These are phyloP conservation scores for Zygosaccharomyces sapae DNA, from an alignment of 1,139 yeast species.

Conservation along the genomic window DNA sequence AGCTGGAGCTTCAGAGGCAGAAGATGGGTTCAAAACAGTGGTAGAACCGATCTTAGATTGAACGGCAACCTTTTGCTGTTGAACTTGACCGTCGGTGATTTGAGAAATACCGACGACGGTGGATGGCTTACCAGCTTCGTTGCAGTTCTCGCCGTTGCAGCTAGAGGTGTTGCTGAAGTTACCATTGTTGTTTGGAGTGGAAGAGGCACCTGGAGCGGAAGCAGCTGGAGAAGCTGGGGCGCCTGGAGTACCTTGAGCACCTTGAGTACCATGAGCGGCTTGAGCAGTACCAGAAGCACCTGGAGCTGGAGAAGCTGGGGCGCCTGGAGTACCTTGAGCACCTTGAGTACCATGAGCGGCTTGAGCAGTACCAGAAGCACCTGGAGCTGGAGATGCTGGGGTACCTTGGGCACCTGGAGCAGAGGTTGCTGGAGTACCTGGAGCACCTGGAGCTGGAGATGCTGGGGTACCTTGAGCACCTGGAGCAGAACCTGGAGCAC, in stretches of 20 bases:
- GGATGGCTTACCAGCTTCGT: conserved; percentile 22
- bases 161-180: conserved; percentile 21
- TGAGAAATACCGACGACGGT: conserved; percentile 32
- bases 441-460: neutral
- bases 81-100: conserved; percentile 62
- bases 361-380: conserved; percentile 18
- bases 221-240: neutral
- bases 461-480: neutral
- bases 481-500: neutral
- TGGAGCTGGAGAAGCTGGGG: conserved; percentile 22
- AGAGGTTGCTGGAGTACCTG: conserved; percentile 22
- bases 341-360: conserved; percentile 38
- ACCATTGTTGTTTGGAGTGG: conserved; percentile 24
- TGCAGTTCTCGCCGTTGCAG: conserved; percentile 22
- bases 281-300: conserved; percentile 25
- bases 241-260: conserved; percentile 1
- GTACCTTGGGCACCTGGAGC: conserved; percentile 22
- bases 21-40: conserved; percentile 12
- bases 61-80: conserved; percentile 25
- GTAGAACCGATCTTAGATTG: conserved; percentile 11
- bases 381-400: conserved; percentile 2
- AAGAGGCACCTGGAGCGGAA: conserved; percentile 7
- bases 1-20: conserved; percentile 2
- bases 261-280: neutral
- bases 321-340: conserved; percentile 37